Evolutionary conservation across 441 rosid species (phyloP), one percentile per base, ranked within the genome.

Genomic region (Aquilaria agallochum): DNA sequence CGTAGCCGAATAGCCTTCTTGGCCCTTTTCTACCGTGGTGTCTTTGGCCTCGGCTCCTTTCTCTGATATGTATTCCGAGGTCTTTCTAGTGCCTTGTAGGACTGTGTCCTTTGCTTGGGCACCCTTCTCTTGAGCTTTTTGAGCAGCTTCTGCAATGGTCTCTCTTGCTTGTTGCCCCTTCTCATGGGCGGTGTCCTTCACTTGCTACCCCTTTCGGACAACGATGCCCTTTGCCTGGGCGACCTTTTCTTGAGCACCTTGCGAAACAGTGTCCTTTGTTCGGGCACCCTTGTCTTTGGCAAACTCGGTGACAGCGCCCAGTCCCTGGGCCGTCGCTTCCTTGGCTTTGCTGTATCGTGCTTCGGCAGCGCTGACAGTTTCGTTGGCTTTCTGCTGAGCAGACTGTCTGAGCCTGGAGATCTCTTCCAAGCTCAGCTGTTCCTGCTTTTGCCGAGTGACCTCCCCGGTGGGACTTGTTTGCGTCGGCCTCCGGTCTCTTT

Each of bases 41-140:
- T 61, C 74, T 65, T 76, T 78, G 31, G 78, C 70, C 80, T 61
- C 59, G 1, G 61, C 49, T 2, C 81, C 79, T 57, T 64, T 82
- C 61, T 76, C 84, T 0, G 80, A 55, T 0, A 63, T 31, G 11
- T 67, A 64, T 50, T 73, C 56, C 0, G 80, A 56, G 9, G 80
- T 69, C 33, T 32, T 71, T 11, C 65, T 72, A 33, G 86, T 82
- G 11, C 76, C 78, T 51, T 78, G 77, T 5, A 72, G 13, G 5
- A 74, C 68, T 10, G 62, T 50, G 12, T 79, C 87, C 57, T 76
- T 85, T 0, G 81, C 85, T 50, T 68, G 76, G 0, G 55, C 57
- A 8, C 73, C 81, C 57, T 76, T 82, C 55, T 80, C 80, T 3
- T 68, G 60, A 6, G 50, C 56, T 47, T 53, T 57, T 31, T 62